Conservation (phyloP, 2,329 filamentous ascomycete species). For the Alternaria conjuncta region DNA sequence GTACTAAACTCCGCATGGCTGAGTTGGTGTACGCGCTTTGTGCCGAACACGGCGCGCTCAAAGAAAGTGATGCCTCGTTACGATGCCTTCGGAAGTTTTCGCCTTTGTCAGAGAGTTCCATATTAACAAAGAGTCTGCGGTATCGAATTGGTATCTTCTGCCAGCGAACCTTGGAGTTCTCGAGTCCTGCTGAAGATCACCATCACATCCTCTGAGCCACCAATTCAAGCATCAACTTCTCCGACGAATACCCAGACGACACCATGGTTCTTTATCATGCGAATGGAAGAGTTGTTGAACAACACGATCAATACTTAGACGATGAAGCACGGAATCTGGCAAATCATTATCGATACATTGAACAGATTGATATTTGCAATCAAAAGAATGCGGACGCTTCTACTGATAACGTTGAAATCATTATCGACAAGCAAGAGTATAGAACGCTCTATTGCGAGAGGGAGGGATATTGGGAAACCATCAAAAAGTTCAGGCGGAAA, state of each 20-base stretch:
- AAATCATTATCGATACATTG: background rate
- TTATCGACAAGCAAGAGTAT: conserved; percentile 7
- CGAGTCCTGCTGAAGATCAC: background rate
- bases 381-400: background rate
- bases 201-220: too few relatives aligned
- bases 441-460: background rate
- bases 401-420: background rate
- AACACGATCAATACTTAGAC: conserved; percentile 21
- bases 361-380: conserved; percentile 10
- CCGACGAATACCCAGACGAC: background rate
- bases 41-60: background rate
- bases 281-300: conserved; percentile 11
- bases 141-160: background rate
- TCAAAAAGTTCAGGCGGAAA: background rate
- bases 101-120: background rate
- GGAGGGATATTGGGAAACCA: background rate
- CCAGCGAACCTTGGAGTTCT: background rate
- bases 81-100: background rate
- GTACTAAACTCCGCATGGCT: background rate
- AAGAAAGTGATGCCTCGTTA: background rate
- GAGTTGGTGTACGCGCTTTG: background rate
- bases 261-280: conserved; percentile 21
- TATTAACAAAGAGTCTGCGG: background rate
- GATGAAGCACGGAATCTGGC: background rate
- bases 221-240: background rate